Base-by-base conservation (phyloP, 345 rosid species). In the Dimocarpus longan region DNA sequence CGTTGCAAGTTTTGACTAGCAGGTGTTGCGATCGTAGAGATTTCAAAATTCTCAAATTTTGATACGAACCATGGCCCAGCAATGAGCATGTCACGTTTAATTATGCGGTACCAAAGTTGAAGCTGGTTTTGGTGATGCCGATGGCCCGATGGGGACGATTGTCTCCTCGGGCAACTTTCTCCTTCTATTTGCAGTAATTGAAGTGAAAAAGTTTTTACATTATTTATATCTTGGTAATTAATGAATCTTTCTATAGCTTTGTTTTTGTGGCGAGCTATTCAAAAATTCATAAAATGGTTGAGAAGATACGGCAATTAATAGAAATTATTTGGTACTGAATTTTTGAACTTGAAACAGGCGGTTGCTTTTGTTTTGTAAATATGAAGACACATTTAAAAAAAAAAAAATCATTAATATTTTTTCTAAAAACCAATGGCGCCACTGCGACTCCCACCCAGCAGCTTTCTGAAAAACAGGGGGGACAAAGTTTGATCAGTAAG, bases 21-120 rank as follows among this genome's bases (percentile, higher is more conserved):
- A 43, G 69, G 22, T 8, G 57, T 52, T 16, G 57, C 16, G n/a
- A 54, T 54, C 5, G 18, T 16, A 16, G 6, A 8, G 77, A 62
- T 74, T 44, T 28, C 12, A 0, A 60, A 46, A 18, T 66, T 48
- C 43, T 44, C 43, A 70, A 21, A 75, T 22, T 6, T 74, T 60
- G 42, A 70, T 67, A 64, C 46, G 46, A 80, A 8, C 56, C 62
- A 43, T 54, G 76, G 48, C 73, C 79, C 72, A 50, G 71, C 62
- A n/a, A 66, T 0, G 32, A 64, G 48, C 70, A 10, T 74, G 15
- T 43, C 69, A 64, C 46, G 0, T 18, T 66, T 37, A 12, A 76
- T 50, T 64, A 10, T 28, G 18, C 22, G 37, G 32, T 75, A 63
- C 54, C 67, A 13, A 62, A 0, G 67, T 28, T 8, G 26, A 59